Evolutionary conservation across 768 basidiomycete genomes (phyloP), one percentile per base, ranked within the genome.

Genomic region (Naganishia randhawae): DNA sequence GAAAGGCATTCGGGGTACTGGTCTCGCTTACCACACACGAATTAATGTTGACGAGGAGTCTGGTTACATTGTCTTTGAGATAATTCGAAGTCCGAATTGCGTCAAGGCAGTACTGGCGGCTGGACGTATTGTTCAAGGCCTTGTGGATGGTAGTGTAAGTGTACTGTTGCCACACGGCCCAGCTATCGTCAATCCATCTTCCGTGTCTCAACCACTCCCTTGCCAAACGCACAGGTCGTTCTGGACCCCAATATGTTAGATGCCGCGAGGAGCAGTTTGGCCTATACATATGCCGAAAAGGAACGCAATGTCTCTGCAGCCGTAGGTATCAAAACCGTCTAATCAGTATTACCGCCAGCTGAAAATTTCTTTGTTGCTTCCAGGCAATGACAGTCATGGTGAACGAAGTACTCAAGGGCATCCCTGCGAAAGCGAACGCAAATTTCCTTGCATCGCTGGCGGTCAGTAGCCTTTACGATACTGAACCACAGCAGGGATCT

Each of bases 231-330:
- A 22, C 69, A 88, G 93, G 86, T 95, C 72, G 83, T 84, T 37
- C 81, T 98, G 11, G 89, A 91, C 42, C 85, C 87, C 63, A 88
- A 89, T 0, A 86, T 86, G 8, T 80, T 98, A 45, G 93, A 96
- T 72, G 89, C 91, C 0, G 91, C 92, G 6, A 93, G 95, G 82
- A 92, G 91, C 71, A 89, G 86, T 53, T 87, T 96, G 69, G 92
- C 96, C 6, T 97, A 87, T 73, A 83, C 84, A 10, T 89, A 93
- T 14, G 86, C 93, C 0, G 86, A 86, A 75, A 83, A 84, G 48
- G 89, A 94, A 22, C 88, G 92, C 22, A 95, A 91, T 2, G 86
- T 90, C 31, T 85, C 86, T n/a, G 85, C 88, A 73, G 94, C 94
- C 51, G 54, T 37, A 37, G 37, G 54, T 31, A 14, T 5, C 33